phyloP scores from a whole-genome alignment of 495 filamentous ascomycete species.

The Apodospora peruviana region DNA sequence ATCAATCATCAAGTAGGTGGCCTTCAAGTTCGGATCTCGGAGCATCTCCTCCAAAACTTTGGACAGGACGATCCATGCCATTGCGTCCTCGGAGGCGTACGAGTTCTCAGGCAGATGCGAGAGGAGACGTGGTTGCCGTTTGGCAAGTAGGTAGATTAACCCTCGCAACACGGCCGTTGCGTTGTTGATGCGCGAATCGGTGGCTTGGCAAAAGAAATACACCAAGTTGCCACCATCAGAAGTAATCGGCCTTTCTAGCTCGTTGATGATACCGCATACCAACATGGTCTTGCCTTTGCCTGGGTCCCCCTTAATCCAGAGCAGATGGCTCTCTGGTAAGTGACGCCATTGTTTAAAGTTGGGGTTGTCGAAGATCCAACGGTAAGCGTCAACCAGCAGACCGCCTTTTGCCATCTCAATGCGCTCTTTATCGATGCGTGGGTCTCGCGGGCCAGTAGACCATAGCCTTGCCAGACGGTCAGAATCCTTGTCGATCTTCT shows the following conservation, averaged over 20 bases:
- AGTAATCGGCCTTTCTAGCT: slow-evolving; percentile 15
- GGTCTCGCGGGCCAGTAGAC: slow-evolving; percentile 13
- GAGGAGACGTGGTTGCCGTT: slow-evolving; percentile 21
- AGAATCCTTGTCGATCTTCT: slow-evolving; percentile 2
- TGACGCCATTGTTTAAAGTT: slow-evolving; percentile 32
- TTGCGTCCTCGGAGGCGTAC: slow-evolving; percentile 25
- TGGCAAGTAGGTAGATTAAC: slow-evolving; percentile 25
- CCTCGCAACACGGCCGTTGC: slow-evolving; percentile 30
- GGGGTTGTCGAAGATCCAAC: slow-evolving; percentile 36
- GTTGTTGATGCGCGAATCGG: slow-evolving; percentile 20
- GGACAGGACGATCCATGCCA: slow-evolving; percentile 22
- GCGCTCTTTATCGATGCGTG: slow-evolving; percentile 28
- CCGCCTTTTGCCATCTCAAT: slow-evolving; percentile 37
- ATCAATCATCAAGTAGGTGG: slow-evolving; percentile 36
- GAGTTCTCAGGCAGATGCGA: slow-evolving; percentile 22
- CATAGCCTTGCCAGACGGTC: neutral
- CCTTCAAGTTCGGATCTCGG: slow-evolving; percentile 19
- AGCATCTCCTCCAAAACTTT: slow-evolving; percentile 26
- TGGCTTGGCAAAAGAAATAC: slow-evolving; percentile 44
- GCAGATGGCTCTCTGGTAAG: slow-evolving; percentile 21
- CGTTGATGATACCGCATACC: slow-evolving; percentile 36
- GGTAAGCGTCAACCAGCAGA: slow-evolving; percentile 34
- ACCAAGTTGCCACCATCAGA: slow-evolving; percentile 1
- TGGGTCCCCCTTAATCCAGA: slow-evolving; percentile 23
- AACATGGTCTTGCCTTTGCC: slow-evolving; percentile 52